Conservation (phyloP, 2,329 filamentous ascomycete genomes). For the Davidsoniella neocaledoniae region DNA sequence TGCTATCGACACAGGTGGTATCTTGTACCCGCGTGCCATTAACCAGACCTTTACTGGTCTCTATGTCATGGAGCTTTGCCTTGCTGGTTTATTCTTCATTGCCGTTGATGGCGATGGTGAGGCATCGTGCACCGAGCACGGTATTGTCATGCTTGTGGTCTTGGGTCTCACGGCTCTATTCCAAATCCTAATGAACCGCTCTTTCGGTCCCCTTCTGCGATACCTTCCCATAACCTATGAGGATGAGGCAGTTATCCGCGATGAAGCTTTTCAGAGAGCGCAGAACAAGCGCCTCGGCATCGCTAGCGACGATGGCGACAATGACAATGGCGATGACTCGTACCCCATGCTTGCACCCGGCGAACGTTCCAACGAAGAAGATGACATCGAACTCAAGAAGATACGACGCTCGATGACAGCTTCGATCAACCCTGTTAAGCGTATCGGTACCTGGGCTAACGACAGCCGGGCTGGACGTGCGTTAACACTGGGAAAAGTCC, state of each 20-base stretch:
- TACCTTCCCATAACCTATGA: constrained; percentile 92
- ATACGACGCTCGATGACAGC: constrained; percentile 15
- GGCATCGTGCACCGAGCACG: constrained; percentile 55
- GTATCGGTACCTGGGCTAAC: constrained; percentile 31
- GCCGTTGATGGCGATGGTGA: constrained; percentile 38
- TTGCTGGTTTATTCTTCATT: constrained; percentile 82
- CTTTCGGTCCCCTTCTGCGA: constrained; percentile 70
- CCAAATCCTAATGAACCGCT: constrained; percentile 63
- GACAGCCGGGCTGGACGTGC: constrained; percentile 14
- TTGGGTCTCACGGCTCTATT: constrained; percentile 56
- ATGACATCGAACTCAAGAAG: constrained; percentile 23
- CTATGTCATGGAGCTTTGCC: constrained; percentile 83
- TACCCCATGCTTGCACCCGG: constrained; percentile 13
- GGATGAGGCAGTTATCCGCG: constrained; percentile 81
- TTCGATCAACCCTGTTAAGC: constrained; percentile 29
- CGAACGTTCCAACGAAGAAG: constrained; percentile 13
- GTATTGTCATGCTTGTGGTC: constrained; percentile 66
- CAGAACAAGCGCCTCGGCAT: constrained; percentile 56
- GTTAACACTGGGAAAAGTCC: constrained; percentile 10
- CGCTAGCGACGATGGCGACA: constrained; percentile 33
- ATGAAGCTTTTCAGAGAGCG: constrained; percentile 70
- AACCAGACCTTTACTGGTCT: constrained; percentile 91
- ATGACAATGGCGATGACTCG: constrained; percentile 28
- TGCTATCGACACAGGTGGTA: constrained; percentile 75
- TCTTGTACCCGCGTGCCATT: constrained; percentile 80